Conservation (phyloP, 495 filamentous ascomycete species). For the Niebla homalea region DNA sequence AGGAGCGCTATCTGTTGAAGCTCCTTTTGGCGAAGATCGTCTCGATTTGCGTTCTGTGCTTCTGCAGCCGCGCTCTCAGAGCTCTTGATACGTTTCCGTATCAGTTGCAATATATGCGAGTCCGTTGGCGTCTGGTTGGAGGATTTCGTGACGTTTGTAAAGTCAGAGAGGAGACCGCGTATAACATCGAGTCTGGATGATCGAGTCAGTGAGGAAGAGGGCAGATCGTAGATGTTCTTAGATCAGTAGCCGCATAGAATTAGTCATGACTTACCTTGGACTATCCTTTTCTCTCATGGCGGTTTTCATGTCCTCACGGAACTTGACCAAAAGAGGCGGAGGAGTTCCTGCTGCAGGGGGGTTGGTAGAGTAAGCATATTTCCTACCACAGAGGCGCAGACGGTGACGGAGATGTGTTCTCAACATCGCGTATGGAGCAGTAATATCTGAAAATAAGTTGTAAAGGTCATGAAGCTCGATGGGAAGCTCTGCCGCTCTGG, state of each 20-base stretch:
- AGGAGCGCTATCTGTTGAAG: conserved; percentile 40
- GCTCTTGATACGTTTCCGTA: conserved; percentile 39
- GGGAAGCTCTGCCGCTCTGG: too few relatives aligned
- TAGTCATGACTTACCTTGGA: conserved; percentile 24
- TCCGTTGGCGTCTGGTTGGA: conserved; percentile 43
- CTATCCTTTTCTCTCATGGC: conserved; percentile 51
- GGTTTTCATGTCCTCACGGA: conserved; percentile 45
- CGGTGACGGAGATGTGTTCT: neutral
- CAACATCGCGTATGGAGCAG: neutral
- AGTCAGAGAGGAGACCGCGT: conserved; percentile 45
- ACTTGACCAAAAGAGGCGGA: conserved; percentile 35
- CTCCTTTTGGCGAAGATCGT: conserved; percentile 46
- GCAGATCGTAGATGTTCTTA: neutral
- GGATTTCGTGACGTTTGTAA: conserved; percentile 50
- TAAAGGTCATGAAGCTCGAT: neutral
- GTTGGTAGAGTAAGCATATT: conserved; percentile 17
- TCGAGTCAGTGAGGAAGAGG: neutral
- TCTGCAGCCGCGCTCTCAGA: conserved; percentile 37
- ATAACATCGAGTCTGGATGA: conserved; percentile 41
- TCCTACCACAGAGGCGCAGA: neutral
- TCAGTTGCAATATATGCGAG: conserved; percentile 42
- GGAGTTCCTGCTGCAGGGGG: conserved; percentile 24
- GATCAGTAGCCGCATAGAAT: neutral
- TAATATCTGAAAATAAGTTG: too few relatives aligned
- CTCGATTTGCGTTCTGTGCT: conserved; percentile 36